Conservation (phyloP, 768 basidiomycete genomes). For the Psilocybe cubensis region DNA sequence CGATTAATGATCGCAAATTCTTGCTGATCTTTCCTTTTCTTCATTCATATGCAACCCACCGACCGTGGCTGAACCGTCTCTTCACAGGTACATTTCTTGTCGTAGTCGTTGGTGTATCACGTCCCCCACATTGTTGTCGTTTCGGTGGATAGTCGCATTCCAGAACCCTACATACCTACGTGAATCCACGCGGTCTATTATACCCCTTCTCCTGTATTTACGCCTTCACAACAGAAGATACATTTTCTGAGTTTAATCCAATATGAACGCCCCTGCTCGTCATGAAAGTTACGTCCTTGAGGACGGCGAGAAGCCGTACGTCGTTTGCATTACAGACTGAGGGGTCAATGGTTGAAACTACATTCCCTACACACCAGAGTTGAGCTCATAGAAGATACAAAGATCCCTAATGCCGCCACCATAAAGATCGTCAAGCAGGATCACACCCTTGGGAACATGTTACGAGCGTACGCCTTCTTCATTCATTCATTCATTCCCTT, state of each 20-base stretch:
- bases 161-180: slow-evolving; percentile 9
- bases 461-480: slow-evolving; percentile 69
- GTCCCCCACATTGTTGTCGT: background rate
- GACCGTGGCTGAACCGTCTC: slow-evolving; percentile 2
- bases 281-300: slow-evolving; percentile 91
- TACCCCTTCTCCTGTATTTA: slow-evolving; percentile 19
- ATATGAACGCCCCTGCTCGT: slow-evolving; percentile 94
- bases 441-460: slow-evolving; percentile 95
- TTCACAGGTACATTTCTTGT: slow-evolving; percentile 8
- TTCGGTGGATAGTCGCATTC: background rate
- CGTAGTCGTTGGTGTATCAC: background rate
- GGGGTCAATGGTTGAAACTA: slow-evolving; percentile 9
- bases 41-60: background rate
- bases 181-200: slow-evolving; percentile 16
- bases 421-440: slow-evolving; percentile 96
- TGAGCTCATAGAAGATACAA: slow-evolving; percentile 92
- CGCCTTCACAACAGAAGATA: slow-evolving; percentile 15
- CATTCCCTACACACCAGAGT: slow-evolving; percentile 54
- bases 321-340: slow-evolving; percentile 26
- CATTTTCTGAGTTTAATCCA: slow-evolving; percentile 19
- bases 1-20: slow-evolving; percentile 52
- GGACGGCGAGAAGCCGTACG: slow-evolving; percentile 93
- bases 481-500: background rate
- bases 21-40: slow-evolving; percentile 41
- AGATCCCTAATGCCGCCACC: slow-evolving; percentile 96